phyloP scores from a whole-genome alignment of 306 rosid genomes.

The Morella rubra region DNA sequence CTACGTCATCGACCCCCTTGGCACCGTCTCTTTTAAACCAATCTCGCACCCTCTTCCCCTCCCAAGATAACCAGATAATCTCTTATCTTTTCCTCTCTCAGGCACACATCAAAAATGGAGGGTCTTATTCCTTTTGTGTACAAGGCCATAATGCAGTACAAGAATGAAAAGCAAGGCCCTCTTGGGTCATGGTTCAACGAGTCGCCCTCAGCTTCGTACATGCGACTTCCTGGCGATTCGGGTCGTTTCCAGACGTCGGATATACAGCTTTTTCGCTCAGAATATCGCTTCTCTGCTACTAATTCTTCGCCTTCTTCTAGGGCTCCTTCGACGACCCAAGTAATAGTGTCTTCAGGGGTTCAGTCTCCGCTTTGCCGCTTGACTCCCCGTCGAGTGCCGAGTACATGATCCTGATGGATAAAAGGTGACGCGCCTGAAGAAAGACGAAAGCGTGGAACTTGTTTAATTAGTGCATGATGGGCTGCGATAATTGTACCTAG shows the following conservation, averaged over 20 bases:
- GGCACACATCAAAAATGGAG: constrained; percentile 53
- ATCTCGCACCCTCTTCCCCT: constrained; percentile 15
- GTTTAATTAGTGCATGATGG: not conserved
- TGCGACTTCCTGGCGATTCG: constrained; percentile 58
- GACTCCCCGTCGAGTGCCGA: constrained; percentile 44
- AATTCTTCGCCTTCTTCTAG: constrained; percentile 50
- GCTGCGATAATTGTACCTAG: not conserved
- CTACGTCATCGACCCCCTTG: constrained; percentile 46
- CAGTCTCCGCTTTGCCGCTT: constrained; percentile 55
- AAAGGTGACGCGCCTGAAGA: constrained; percentile 22
- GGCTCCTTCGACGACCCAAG: constrained; percentile 38
- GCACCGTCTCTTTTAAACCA: constrained; percentile 34
- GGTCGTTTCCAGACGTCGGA: constrained; percentile 44
- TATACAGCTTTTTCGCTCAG: constrained; percentile 31
- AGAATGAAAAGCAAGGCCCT: constrained; percentile 45
- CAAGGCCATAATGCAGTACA: constrained; percentile 72
- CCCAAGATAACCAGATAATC: not conserved
- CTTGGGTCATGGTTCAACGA: constrained; percentile 63
- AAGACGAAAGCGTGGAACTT: constrained; percentile 14
- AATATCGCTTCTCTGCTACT: constrained; percentile 20
- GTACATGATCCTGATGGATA: constrained; percentile 12
- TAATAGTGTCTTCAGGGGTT: constrained; percentile 50
- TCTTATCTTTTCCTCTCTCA: constrained; percentile 3
- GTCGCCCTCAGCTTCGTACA: constrained; percentile 62
- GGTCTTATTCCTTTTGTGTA: constrained; percentile 90